Evolutionary conservation across 192 early-diverging fungal genomes (phyloP).

Genomic region (Obelidium mucronatum): DNA sequence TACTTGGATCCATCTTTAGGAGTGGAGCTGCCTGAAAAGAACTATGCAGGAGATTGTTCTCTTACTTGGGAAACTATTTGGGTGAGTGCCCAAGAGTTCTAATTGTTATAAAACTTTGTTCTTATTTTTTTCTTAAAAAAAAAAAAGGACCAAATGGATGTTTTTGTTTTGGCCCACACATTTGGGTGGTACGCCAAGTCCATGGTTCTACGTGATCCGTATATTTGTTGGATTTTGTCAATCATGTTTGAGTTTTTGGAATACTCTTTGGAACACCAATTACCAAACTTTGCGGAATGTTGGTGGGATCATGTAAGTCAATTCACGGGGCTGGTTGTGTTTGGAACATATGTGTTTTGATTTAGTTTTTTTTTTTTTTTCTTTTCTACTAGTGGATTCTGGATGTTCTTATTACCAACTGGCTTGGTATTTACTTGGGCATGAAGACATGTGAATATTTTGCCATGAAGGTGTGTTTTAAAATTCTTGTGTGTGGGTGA

Average conservation of each 20-base stretch:
- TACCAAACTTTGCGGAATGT: conserved; percentile 98
- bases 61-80: conserved; percentile 77
- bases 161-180: conserved; percentile 92
- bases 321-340: background rate
- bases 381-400: conserved; percentile 78
- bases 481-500: background rate
- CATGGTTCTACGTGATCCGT: conserved; percentile 91
- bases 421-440: conserved; percentile 91
- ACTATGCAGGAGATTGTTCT: conserved; percentile 90
- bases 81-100: conserved; percentile 52
- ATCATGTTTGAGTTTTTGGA: conserved; percentile 95
- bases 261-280: conserved; percentile 93
- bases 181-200: conserved; percentile 96
- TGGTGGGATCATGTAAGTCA: conserved; percentile 96
- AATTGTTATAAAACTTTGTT: background rate
- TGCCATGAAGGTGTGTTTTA: conserved; percentile 76
- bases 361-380: conserved; percentile 9
- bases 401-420: conserved; percentile 92
- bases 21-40: conserved; percentile 84
- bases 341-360: background rate
- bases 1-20: conserved; percentile 85
- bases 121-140: too few relatives aligned
- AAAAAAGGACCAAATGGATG: conserved; percentile 86
- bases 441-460: conserved; percentile 98
- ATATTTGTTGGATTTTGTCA: conserved; percentile 96